Conservation (phyloP, 169 alveolate genomes). For the Plasmodium vinckei region DNA sequence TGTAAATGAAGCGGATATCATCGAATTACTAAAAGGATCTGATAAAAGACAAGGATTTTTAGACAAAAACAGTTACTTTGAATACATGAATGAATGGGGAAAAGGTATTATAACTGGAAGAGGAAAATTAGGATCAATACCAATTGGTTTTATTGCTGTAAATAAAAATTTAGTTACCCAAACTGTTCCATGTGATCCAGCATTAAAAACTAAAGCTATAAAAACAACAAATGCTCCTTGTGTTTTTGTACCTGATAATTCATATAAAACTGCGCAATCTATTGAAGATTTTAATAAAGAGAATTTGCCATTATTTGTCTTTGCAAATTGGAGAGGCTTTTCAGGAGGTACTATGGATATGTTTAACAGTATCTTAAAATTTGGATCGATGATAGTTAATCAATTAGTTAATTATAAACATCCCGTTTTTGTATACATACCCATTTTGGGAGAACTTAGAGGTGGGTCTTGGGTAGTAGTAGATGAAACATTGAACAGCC, state of each 20-base stretch:
- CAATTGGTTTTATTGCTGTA: slow-evolving; percentile 62
- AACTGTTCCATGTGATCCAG: slow-evolving; percentile 60
- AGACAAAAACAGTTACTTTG: slow-evolving; percentile 85
- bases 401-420: slow-evolving; percentile 87
- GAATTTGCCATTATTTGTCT: slow-evolving; percentile 85
- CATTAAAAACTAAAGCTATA: slow-evolving; percentile 49
- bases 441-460: slow-evolving; percentile 87
- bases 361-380: slow-evolving; percentile 86
- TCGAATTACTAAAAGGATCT: slow-evolving; percentile 41
- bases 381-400: slow-evolving; percentile 88
- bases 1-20: slow-evolving; percentile 21
- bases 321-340: slow-evolving; percentile 87
- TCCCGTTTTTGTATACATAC: slow-evolving; percentile 88
- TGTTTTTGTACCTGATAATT: slow-evolving; percentile 91
- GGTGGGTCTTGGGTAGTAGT: slow-evolving; percentile 92
- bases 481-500: slow-evolving; percentile 87
- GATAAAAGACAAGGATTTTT: slow-evolving; percentile 70
- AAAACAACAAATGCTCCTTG: slow-evolving; percentile 76
- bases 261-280: slow-evolving; percentile 92
- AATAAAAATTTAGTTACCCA: slow-evolving; percentile 69
- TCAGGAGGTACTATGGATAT: slow-evolving; percentile 91
- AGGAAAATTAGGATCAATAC: slow-evolving; percentile 71
- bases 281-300: slow-evolving; percentile 89
- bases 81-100: slow-evolving; percentile 78
- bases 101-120: slow-evolving; percentile 73